These are phyloP conservation scores for Mallotus nudiflorus DNA, from an alignment of 345 rosid genomes.

Conservation along the genomic window DNA sequence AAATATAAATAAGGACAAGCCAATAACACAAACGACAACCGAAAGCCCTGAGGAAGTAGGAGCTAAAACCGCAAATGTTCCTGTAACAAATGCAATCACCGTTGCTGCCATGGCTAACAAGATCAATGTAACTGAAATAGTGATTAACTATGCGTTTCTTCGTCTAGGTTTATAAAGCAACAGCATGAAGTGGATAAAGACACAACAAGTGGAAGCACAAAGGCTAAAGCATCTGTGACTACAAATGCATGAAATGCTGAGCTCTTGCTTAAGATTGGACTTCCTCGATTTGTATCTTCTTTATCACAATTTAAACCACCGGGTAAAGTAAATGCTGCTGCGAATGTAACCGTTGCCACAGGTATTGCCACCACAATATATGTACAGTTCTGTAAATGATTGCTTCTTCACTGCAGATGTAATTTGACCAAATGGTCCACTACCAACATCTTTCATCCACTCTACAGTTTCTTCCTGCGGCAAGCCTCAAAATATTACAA, in stretches of 20 bases:
- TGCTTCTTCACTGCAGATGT: background rate
- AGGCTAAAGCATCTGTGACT: conserved; percentile 4
- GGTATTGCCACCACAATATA: conserved; percentile 13
- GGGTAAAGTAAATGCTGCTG: conserved; percentile 22
- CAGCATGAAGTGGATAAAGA: background rate
- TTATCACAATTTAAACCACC: conserved; percentile 24
- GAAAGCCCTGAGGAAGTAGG: conserved; percentile 6
- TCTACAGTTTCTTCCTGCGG: conserved; percentile 1
- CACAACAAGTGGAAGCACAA: conserved; percentile 14
- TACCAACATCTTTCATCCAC: conserved; percentile 1
- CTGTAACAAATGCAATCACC: conserved; percentile 7
- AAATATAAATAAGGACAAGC: conserved; percentile 7
- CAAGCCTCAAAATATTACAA: background rate
- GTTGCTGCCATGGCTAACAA: background rate
- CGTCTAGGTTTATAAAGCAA: background rate
- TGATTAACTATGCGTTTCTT: background rate
- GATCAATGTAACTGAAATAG: background rate
- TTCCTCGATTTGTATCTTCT: background rate
- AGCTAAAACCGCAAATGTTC: conserved; percentile 1
- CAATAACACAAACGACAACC: background rate
- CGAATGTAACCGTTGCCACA: conserved; percentile 22
- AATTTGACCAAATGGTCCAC: background rate
- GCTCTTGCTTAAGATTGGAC: conserved; percentile 2
- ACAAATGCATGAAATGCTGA: conserved; percentile 16
- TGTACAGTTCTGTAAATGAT: background rate